Evolutionary conservation across 306 rosid genomes (phyloP), one percentile per base, ranked within the genome.

Genomic region (Morella rubra): DNA sequence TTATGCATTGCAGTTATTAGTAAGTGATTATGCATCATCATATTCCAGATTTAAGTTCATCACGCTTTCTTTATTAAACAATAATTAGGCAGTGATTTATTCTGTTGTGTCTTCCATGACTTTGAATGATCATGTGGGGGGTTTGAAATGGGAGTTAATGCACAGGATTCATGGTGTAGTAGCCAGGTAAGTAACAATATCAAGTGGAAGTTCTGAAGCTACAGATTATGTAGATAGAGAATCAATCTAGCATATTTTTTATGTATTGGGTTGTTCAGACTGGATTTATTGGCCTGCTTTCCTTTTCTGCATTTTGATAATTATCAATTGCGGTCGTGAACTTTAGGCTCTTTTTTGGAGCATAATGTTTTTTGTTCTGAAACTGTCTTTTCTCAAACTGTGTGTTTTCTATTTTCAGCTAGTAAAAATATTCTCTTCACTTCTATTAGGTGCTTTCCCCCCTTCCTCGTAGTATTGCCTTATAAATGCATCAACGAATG

Each of bases 41-140:
- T 19, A 32, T 56, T 19, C 20, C 13, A 32, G 62, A 56, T 56
- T 8, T 56, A n/a, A 56, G 19, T 56, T 56, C 37, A 20, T 3
- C 10, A 56, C 41, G 20, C 4, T 41, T 64, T 46, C 47, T 6
- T 18, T 40, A 64, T 64, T 64, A 40, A 16, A 18, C 70, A 41
- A 65, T 49, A 65, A 41, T 65, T 65, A 65, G 20, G 70, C 45
- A 16, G 70, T 65, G 70, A 65, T 4, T 65, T 41, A 4, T 8
- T 49, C 13, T 9, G 66, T n/a, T 58, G 9, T 32, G 5, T 76
- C 15, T 11, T 47, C 54, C 46, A 8, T 71, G 69, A 27, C 1
- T 46, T 70, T 71, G 69, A 49, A 11, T 19, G 14, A 18, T 65
- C 20, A 18, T 16, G 49, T 65, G 16, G 0, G 4, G 45, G 45